Percentiles rank a stretch among this genome's conserved stretches.
Conservation (phyloP, 805 yeast species). For the Lachancea thermotolerans region DNA sequence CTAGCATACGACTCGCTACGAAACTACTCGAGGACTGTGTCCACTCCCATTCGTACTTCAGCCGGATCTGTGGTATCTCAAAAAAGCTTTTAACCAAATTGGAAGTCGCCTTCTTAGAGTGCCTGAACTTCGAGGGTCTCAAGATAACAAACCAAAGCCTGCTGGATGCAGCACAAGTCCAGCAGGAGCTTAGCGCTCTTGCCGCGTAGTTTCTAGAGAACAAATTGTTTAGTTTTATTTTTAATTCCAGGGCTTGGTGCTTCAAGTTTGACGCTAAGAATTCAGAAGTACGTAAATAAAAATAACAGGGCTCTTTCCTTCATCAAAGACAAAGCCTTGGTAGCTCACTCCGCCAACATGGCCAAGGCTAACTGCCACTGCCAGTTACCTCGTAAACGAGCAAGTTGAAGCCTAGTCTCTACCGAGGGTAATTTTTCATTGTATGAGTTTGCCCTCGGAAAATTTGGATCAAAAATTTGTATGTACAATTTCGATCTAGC, state of each 20-base stretch:
- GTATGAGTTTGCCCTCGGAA: not conserved
- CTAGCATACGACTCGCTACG: conserved; percentile 39
- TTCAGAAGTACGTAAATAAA: too few relatives aligned
- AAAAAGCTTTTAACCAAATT: conserved; percentile 23
- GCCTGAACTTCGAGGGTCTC: conserved; percentile 14
- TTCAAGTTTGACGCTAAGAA: too few relatives aligned
- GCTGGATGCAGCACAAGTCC: conserved; percentile 9
- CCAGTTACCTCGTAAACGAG: too few relatives aligned
- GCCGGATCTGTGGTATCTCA: conserved; percentile 43
- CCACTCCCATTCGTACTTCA: conserved; percentile 40
- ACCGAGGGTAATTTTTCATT: not conserved
- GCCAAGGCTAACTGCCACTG: too few relatives aligned
- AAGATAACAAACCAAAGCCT: conserved; percentile 14
- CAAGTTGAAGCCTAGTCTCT: too few relatives aligned
- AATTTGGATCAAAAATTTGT: not conserved
- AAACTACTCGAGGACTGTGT: conserved; percentile 43
- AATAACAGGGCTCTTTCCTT: too few relatives aligned
- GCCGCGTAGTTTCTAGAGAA: not conserved
- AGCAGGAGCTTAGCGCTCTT: conserved; percentile 9
- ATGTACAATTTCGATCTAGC: not conserved
- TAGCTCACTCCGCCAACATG: too few relatives aligned
- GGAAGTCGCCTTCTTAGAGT: conserved; percentile 21
- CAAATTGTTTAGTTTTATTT: not conserved
- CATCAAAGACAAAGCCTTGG: too few relatives aligned
- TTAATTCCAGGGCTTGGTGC: not conserved